Percentiles rank a stretch among this genome's conserved stretches.
Conservation (phyloP, 2,329 filamentous ascomycete genomes). For the Sporothrix sp. region DNA sequence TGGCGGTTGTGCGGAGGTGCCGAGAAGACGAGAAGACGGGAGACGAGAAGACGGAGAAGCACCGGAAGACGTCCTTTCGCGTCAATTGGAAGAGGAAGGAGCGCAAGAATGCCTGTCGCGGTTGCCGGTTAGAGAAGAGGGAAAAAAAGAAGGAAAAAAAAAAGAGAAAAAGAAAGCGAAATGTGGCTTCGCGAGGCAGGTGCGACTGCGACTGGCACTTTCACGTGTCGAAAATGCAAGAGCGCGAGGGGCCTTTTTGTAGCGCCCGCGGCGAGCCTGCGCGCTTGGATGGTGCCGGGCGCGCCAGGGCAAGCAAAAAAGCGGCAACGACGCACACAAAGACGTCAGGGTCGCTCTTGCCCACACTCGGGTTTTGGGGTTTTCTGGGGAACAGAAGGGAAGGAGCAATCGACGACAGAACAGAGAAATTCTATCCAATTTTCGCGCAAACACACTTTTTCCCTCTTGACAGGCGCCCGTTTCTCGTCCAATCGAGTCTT, state of each 20-base stretch:
- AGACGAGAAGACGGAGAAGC: neutral
- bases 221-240: slow-evolving; percentile 7
- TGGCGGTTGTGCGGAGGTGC: neutral
- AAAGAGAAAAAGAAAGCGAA: neutral
- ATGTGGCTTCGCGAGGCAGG: neutral
- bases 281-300: too few relatives aligned
- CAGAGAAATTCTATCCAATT: neutral
- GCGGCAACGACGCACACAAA: too few relatives aligned
- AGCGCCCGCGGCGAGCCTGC: too few relatives aligned
- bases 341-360: too few relatives aligned
- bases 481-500: neutral
- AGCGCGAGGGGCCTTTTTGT: neutral
- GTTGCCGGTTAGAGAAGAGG: neutral
- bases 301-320: too few relatives aligned
- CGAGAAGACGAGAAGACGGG: neutral
- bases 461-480: neutral
- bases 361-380: too few relatives aligned
- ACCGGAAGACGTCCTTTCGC: neutral
- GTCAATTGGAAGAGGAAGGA: neutral
- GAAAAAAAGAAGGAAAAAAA: neutral
- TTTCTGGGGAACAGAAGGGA: neutral
- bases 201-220: neutral
- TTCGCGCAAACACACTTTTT: neutral
- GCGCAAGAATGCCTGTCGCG: neutral
- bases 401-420: too few relatives aligned